Base-by-base conservation (phyloP, 2,329 filamentous ascomycete genomes). In the Cladorrhinum sp. region DNA sequence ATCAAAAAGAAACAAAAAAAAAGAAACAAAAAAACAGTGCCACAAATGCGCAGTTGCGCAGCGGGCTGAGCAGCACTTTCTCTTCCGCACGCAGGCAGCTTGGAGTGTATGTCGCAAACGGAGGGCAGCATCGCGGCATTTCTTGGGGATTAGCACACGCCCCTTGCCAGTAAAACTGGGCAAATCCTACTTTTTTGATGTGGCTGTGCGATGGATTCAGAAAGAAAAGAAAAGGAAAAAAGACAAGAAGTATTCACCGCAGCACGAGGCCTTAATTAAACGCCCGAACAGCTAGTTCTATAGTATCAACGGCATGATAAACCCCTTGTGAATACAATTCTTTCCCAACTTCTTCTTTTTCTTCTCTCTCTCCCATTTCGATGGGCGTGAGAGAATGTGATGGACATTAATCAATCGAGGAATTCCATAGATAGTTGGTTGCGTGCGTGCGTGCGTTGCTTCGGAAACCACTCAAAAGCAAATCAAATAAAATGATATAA, bases 401-500 rank as follows among this genome's bases (percentile, higher is more conserved):
- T n/a, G n/a, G n/a, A n/a, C n/a, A n/a, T n/a, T n/a, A n/a, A n/a
- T n/a, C n/a, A n/a, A n/a, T n/a, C n/a, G n/a, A n/a, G n/a, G n/a
- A n/a, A n/a, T n/a, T n/a, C n/a, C n/a, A n/a, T n/a, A n/a, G n/a
- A n/a, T n/a, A n/a, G n/a, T 46, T 18, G 18, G n/a, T 46, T 7
- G 42, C 4, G 14, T 46, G 42, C 7, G 16, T 46, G 30, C 30
- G 57, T 42, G 59, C 58, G 66, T 68, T 67, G 65, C 67, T 65
- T 63, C 52, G 62, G 65, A 67, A 67, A 68, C 64, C 62, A 55
- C 59, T 64, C 63, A 21, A 57, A 67, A 67, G 67, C 64, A 60
- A 55, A 60, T 64, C 63, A 21, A 57, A 57, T 48, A 2, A 1
- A 63, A 62, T 65, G 54, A 33, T 62, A 46, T 61, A 61, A 55